Percentiles rank a stretch among this genome's conserved stretches.
These are phyloP conservation scores for Rhynchospora pubera DNA, from an alignment of 176 grass and related monocot species.

Conservation along the genomic window DNA sequence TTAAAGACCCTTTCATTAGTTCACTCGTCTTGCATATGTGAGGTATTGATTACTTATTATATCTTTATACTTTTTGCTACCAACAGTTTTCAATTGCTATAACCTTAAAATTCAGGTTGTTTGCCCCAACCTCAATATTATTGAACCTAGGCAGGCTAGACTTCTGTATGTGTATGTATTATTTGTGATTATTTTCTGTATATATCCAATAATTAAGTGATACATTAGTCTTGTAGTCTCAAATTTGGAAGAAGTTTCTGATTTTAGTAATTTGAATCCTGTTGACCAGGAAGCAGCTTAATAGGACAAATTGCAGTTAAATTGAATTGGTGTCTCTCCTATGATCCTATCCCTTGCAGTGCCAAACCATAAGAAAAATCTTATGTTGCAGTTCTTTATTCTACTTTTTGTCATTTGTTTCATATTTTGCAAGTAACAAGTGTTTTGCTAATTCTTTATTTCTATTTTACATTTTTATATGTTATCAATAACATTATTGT, in stretches of 20 bases:
- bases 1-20: neutral
- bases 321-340: neutral
- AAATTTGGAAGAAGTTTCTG: too few relatives aligned
- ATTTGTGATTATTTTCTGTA: neutral
- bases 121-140: neutral
- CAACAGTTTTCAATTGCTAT: neutral
- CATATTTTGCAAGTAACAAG: neutral
- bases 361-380: neutral
- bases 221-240: too few relatives aligned
- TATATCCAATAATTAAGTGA: neutral
- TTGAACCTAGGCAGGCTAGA: neutral
- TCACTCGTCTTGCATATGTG: neutral
- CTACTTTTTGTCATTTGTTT: neutral
- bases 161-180: neutral
- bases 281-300: too few relatives aligned
- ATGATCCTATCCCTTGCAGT: neutral
- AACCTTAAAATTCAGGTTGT: neutral
- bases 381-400: neutral
- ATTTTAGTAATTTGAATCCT: too few relatives aligned
- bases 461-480: neutral
- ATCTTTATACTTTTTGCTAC: neutral
- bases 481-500: neutral
- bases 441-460: neutral
- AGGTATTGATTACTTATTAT: neutral
- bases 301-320: neutral